Evolutionary conservation across 768 basidiomycete genomes (phyloP), one percentile per base, ranked within the genome.

Genomic region (Podaxis sp.): DNA sequence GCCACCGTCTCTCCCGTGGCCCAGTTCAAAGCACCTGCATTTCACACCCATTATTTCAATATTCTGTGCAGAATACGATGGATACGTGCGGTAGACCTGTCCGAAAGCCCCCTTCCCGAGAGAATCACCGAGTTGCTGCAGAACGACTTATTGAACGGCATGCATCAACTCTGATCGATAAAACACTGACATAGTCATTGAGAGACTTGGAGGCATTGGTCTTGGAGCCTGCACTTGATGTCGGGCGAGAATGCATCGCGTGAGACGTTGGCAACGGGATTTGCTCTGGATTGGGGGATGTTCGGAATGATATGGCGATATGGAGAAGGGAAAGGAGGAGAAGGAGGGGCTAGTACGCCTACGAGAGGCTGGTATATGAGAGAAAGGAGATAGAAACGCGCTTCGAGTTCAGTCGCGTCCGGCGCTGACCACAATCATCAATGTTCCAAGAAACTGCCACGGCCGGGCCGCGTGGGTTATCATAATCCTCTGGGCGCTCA

Each of bases 1-100:
- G 97, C 97, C 46, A 99, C 96, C 2, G 96, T 97, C 79, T 99
- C 97, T 26, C 97, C 97, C 26, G 95, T 98, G 15, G 92, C 90
- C 90, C 94, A 95, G 70, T 96, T 96, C 71, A 96, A 78, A 53
- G 91, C 92, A 67, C 92, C 92, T 93, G 66, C 38, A 48, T 60
- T 46, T 63, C 56, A 50, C 28, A 41, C 51, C 41, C 22, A 59
- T 56, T 33, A 66, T 40, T 51, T 17, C 13, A 20, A 11, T 41
- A 22, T 46, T 17, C 33, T 30, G 30, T 48, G 28, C 41, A 60
- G 33, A 60, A 15, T 20, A 56, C 41, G 13, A 48, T 64, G 26
- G 52, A 61, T 48, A 86, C 93, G 74, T 78, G 92, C 95, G 90
- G 76, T 95, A 98, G 66, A 98, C 95, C 75, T 95, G 93, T n/a